Percentiles rank a stretch among this genome's conserved stretches.
These are phyloP conservation scores for Coprinopsis marcescibilis DNA, from an alignment of 768 basidiomycete species.

Conservation along the genomic window DNA sequence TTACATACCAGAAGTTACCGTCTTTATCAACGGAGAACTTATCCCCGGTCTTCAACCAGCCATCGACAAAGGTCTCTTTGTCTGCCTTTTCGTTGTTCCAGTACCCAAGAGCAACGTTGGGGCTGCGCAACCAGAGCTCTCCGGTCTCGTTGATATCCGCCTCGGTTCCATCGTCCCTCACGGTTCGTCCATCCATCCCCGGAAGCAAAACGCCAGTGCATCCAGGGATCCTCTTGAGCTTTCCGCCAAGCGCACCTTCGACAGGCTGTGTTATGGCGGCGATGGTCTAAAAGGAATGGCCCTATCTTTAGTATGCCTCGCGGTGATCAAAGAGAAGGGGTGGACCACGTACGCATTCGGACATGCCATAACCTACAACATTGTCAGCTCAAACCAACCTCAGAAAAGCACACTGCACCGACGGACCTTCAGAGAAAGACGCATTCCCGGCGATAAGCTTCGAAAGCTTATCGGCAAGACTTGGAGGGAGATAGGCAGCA, in stretches of 20 bases:
- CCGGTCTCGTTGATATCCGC: constrained; percentile 55
- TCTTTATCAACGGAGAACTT: constrained; percentile 54
- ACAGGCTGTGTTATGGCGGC: constrained; percentile 38
- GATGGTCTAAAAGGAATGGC: constrained; percentile 41
- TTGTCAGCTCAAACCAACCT: neutral
- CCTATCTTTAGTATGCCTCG: neutral
- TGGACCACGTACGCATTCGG: constrained; percentile 48
- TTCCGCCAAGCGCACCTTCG: constrained; percentile 41
- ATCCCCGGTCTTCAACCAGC: constrained; percentile 78
- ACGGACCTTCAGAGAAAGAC: constrained; percentile 41
- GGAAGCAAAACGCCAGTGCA: constrained; percentile 57
- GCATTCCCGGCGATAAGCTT: constrained; percentile 29
- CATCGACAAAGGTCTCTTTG: constrained; percentile 57
- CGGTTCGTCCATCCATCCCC: constrained; percentile 57
- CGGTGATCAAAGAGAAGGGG: no score
- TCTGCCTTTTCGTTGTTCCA: constrained; percentile 67
- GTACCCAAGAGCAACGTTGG: constrained; percentile 60
- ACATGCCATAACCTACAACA: constrained; percentile 62
- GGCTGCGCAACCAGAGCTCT: constrained; percentile 56
- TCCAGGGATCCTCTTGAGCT: constrained; percentile 31
- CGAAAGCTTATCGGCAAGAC: constrained; percentile 39
- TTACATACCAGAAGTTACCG: constrained; percentile 59
- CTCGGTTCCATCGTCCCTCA: constrained; percentile 53
- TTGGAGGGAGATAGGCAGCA: constrained; percentile 62
- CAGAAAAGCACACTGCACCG: neutral